Conservation (phyloP, 2,329 filamentous ascomycete species). For the Pseudocercospora musae region DNA sequence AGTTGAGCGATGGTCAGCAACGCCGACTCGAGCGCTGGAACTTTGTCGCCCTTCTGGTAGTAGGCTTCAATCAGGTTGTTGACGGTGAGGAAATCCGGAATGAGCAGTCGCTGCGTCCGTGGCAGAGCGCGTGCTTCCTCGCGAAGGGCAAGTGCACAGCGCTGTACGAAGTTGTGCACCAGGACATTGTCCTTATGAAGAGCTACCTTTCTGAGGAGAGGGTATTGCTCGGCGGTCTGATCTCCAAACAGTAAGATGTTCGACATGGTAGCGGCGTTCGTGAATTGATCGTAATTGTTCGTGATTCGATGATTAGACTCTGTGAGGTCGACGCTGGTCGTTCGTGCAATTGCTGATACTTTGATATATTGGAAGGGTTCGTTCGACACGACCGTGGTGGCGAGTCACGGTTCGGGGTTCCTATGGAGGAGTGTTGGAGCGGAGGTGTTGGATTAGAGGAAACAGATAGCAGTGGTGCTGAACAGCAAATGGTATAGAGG, state of each 20-base stretch:
- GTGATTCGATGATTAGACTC: constrained; percentile 13
- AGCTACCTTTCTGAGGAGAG: constrained; percentile 53
- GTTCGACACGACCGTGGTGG: constrained; percentile 30
- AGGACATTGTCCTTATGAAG: constrained; percentile 54
- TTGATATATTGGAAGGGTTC: constrained; percentile 4
- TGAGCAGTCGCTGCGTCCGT: constrained; percentile 53
- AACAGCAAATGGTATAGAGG: constrained; percentile 5
- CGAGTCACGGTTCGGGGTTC: constrained; percentile 32
- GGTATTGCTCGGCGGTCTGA: constrained; percentile 66
- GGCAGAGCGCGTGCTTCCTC: constrained; percentile 59
- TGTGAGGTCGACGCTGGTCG: neutral
- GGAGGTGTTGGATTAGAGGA: constrained; percentile 12
- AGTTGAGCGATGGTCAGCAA: constrained; percentile 64
- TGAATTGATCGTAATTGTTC: neutral
- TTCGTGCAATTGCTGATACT: neutral
- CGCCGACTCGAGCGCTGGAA: constrained; percentile 62
- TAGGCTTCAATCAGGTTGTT: constrained; percentile 65
- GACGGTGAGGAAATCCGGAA: constrained; percentile 62
- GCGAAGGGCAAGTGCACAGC: constrained; percentile 56
- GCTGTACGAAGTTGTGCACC: constrained; percentile 60
- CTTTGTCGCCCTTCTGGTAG: constrained; percentile 55
- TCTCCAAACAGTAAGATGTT: constrained; percentile 65
- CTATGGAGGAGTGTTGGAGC: constrained; percentile 5
- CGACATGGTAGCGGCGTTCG: constrained; percentile 32
- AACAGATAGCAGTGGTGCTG: neutral